These are phyloP conservation scores for Scalesia atractyloides DNA, from an alignment of 129 eudicot species.

Conservation along the genomic window DNA sequence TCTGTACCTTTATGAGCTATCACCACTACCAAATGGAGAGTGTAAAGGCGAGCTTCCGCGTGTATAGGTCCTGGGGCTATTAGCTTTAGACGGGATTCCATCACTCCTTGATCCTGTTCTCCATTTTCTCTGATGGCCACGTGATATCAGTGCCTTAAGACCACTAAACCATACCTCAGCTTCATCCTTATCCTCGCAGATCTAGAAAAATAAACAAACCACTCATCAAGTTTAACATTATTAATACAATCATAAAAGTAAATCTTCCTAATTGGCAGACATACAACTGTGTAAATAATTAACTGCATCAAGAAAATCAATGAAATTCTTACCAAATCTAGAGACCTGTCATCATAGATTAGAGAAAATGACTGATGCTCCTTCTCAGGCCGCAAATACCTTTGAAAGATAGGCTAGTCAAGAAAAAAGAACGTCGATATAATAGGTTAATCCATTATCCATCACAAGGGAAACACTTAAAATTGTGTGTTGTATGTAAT, in stretches of 20 bases:
- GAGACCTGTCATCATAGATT: conserved; percentile 85
- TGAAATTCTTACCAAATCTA: conserved; percentile 80
- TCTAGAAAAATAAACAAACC: conserved; percentile 42
- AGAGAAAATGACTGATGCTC: conserved; percentile 98
- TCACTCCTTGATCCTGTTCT: conserved; percentile 98
- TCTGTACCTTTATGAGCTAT: conserved; percentile 75
- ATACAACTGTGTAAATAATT: not conserved
- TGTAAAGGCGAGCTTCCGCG: conserved; percentile 87
- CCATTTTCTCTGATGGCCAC: conserved; percentile 84
- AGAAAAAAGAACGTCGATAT: conserved; percentile 17
- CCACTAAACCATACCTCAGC: conserved; percentile 99
- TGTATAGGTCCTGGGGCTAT: conserved; percentile 89
- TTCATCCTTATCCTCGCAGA: conserved; percentile 99
- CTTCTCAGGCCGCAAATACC: conserved; percentile 97
- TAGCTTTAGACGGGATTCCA: conserved; percentile 87
- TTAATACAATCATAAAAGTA: conserved; percentile 1
- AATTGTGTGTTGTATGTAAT: not conserved
- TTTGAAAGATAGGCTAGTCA: conserved; percentile 90
- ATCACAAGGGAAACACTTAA: conserved; percentile 1
- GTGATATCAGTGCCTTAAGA: conserved; percentile 86
- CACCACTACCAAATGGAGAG: conserved; percentile 81
- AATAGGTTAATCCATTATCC: conserved; percentile 8
- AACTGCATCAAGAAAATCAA: conserved; percentile 10
- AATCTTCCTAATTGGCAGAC: not conserved
- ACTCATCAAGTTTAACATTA: conserved; percentile 13